phyloP scores from a whole-genome alignment of 1,284 basidiomycete genomes.

The Cutaneotrichosporon cavernicola region DNA sequence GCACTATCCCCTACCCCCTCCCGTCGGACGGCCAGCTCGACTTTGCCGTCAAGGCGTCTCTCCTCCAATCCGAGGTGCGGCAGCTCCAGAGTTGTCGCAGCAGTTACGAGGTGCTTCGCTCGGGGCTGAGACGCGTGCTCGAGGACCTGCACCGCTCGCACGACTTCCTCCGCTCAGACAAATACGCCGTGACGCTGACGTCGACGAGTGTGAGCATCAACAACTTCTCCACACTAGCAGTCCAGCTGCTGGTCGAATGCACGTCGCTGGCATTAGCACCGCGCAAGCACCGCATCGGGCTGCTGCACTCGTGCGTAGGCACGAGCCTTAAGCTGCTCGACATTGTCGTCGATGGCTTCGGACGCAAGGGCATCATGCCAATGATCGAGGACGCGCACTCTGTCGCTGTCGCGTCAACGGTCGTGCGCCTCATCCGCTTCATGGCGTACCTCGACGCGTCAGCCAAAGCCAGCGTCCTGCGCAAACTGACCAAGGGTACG shows the following conservation, averaged over 20 bases:
- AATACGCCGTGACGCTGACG: constrained; percentile 20
- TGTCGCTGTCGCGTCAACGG: constrained; percentile 28
- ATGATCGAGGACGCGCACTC: constrained; percentile 32
- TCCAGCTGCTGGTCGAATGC: constrained; percentile 27
- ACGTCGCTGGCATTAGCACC: constrained; percentile 26
- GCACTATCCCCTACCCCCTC: constrained; percentile 22
- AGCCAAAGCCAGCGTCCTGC: constrained; percentile 23
- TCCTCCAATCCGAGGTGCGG: constrained; percentile 22
- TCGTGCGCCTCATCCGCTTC: constrained; percentile 27
- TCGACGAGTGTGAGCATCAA: constrained; percentile 29
- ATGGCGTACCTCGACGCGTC: constrained; percentile 25
- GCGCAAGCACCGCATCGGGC: constrained; percentile 22
- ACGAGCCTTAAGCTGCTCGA: constrained; percentile 27
- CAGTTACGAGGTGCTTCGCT: constrained; percentile 26
- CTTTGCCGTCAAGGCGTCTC: constrained; percentile 29
- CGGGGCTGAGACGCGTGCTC: constrained; percentile 24
- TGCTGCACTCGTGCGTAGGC: constrained; percentile 25
- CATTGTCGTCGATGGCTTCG: constrained; percentile 28
- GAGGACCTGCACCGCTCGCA: constrained; percentile 28
- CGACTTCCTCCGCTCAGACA: constrained; percentile 13
- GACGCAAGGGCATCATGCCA: constrained; percentile 30
- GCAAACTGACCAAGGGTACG: constrained; percentile 26
- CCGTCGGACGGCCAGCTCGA: constrained; percentile 30
- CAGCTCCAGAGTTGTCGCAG: constrained; percentile 26
- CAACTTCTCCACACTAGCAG: constrained; percentile 26